Percentiles rank a stretch among this genome's conserved stretches.
These are phyloP conservation scores for Massarina eburnea DNA, from an alignment of 2,329 filamentous ascomycete species.

Conservation along the genomic window DNA sequence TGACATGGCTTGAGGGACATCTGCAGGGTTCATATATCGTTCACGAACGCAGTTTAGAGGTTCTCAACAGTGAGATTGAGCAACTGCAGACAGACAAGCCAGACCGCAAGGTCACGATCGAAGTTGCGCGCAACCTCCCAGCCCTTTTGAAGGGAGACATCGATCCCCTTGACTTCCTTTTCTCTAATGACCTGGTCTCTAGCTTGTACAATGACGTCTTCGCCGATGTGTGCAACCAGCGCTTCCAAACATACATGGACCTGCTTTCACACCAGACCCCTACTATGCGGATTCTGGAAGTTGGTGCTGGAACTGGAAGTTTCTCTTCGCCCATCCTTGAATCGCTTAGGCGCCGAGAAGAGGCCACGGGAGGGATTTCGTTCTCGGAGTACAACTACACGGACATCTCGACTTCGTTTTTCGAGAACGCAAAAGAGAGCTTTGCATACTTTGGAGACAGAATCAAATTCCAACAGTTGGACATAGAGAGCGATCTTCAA, in stretches of 20 bases:
- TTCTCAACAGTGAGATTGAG: not conserved
- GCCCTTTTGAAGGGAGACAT: slow-evolving; percentile 2
- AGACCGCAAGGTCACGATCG: slow-evolving; percentile 3
- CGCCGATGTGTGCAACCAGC: not conserved
- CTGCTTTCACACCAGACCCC: slow-evolving; percentile 5
- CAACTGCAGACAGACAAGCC: not conserved
- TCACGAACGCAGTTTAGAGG: not conserved
- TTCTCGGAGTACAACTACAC: slow-evolving; percentile 14
- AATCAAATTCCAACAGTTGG: slow-evolving; percentile 8
- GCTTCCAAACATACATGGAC: not conserved
- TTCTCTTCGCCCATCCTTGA: slow-evolving; percentile 8
- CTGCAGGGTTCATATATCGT: not conserved
- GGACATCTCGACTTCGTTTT: slow-evolving; percentile 16
- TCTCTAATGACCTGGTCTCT: slow-evolving; percentile 1
- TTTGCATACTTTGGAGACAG: not conserved
- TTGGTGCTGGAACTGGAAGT: slow-evolving; percentile 15
- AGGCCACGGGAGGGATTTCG: slow-evolving; percentile 1
- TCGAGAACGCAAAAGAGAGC: slow-evolving; percentile 9
- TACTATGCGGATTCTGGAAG: slow-evolving; percentile 6
- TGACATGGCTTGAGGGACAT: slow-evolving; percentile 6
- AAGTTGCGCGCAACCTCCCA: slow-evolving; percentile 1
- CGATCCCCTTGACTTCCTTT: slow-evolving; percentile 6
- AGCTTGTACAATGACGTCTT: slow-evolving; percentile 4
- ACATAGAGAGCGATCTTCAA: slow-evolving; percentile 11
- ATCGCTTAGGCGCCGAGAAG: not conserved